Conservation (phyloP, 2,329 filamentous ascomycete species). For the Onygenales sp. region DNA sequence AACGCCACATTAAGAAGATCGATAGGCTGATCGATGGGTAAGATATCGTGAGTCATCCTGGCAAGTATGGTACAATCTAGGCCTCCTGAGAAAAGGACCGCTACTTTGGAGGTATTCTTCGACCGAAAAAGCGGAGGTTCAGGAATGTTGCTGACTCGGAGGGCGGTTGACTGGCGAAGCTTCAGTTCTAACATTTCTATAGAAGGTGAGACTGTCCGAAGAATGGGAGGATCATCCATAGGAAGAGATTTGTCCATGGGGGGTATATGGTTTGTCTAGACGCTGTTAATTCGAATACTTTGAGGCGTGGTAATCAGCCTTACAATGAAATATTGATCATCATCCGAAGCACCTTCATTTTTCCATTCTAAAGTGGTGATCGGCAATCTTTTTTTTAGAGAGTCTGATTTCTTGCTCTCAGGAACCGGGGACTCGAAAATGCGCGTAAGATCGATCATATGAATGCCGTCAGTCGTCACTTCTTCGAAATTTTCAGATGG, state of each 20-base stretch:
- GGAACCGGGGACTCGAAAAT: conserved; percentile 3
- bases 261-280: conserved; percentile 27
- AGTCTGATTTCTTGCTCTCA: background rate
- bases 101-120: conserved; percentile 41
- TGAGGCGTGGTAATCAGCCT: conserved; percentile 5
- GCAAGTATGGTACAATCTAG: conserved; percentile 88
- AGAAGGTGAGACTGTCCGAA: conserved; percentile 37
- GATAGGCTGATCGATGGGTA: conserved; percentile 60
- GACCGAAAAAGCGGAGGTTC: conserved; percentile 36
- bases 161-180: conserved; percentile 52
- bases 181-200: conserved; percentile 46
- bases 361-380: conserved; percentile 12
- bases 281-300: background rate
- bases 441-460: conserved; percentile 50
- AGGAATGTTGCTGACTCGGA: conserved; percentile 59
- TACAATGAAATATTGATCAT: conserved; percentile 17
- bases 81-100: conserved; percentile 86
- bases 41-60: conserved; percentile 64
- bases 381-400: background rate
- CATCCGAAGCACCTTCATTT: conserved; percentile 2
- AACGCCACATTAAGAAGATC: conserved; percentile 95
- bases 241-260: conserved; percentile 34
- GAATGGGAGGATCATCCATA: conserved; percentile 19
- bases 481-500: conserved; percentile 55
- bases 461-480: conserved; percentile 75